These are phyloP conservation scores for Botrytis tulipae DNA, from an alignment of 2,329 filamentous ascomycete species.

Conservation along the genomic window DNA sequence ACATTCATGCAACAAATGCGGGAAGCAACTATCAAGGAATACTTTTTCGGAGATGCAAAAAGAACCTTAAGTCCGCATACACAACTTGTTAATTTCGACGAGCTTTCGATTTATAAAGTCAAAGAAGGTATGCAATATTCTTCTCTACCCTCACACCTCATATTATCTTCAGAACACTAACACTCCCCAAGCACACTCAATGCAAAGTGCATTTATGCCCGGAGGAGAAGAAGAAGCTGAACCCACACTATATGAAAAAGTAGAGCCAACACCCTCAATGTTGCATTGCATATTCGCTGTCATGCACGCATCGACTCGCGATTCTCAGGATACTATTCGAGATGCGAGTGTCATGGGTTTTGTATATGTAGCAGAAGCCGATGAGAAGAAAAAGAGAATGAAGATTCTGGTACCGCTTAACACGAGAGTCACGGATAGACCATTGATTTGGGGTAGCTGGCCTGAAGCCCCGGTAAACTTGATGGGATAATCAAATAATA, in stretches of 20 bases:
- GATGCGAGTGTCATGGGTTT: constrained; percentile 88
- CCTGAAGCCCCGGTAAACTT: constrained; percentile 62
- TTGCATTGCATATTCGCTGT: constrained; percentile 83
- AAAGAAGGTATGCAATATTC: constrained; percentile 50
- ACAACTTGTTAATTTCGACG: constrained; percentile 76
- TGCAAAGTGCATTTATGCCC: constrained; percentile 38
- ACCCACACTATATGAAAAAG: constrained; percentile 54
- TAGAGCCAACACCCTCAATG: constrained; percentile 65
- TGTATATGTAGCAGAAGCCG: constrained; percentile 87
- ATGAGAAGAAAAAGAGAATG: constrained; percentile 77
- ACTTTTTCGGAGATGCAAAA: constrained; percentile 85
- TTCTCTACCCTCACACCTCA: background rate
- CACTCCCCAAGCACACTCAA: constrained; percentile 29
- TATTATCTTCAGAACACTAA: constrained; percentile 20
- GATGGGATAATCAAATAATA: constrained; percentile 20
- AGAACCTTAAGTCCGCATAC: constrained; percentile 83
- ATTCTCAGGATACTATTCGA: constrained; percentile 69
- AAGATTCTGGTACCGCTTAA: constrained; percentile 81
- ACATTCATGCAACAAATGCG: constrained; percentile 70
- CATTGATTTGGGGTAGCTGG: constrained; percentile 82
- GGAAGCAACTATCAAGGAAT: constrained; percentile 79
- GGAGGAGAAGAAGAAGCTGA: constrained; percentile 36
- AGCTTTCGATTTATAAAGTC: constrained; percentile 70
- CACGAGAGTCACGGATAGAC: constrained; percentile 73
- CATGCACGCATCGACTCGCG: constrained; percentile 70